phyloP scores from a whole-genome alignment of 768 basidiomycete species.

The Tulasnella sp. region DNA sequence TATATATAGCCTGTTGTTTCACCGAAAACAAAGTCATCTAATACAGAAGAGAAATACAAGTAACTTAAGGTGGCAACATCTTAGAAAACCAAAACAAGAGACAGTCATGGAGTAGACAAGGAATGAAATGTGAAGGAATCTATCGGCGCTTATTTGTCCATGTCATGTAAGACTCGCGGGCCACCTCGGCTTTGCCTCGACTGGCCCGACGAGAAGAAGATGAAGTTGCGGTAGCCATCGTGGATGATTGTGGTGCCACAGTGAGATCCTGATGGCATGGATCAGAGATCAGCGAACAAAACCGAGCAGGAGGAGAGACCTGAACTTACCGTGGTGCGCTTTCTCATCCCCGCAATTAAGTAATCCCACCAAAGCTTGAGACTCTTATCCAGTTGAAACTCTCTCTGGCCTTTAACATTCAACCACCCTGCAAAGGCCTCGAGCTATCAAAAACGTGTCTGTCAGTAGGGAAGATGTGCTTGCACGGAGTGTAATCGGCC shows the following conservation, averaged over 20 bases:
- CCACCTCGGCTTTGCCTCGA: conserved; percentile 50
- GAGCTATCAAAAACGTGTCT: conserved; percentile 42
- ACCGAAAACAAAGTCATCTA: no score
- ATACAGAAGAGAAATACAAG: no score
- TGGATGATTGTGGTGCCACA: not conserved
- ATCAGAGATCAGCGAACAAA: not conserved
- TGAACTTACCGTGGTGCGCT: conserved; percentile 56
- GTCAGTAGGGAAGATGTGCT: not conserved
- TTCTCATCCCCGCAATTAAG: conserved; percentile 66
- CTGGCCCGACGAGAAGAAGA: conserved; percentile 48
- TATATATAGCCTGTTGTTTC: no score
- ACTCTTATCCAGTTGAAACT: conserved; percentile 64
- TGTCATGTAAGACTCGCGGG: conserved; percentile 75
- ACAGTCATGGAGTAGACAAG: not conserved
- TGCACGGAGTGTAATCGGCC: conserved; percentile 22
- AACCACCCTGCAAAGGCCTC: conserved; percentile 81
- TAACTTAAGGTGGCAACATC: no score
- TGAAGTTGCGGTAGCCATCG: not conserved
- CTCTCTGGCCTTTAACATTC: conserved; percentile 83
- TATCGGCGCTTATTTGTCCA: conserved; percentile 76
- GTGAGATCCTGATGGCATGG: conserved; percentile 1
- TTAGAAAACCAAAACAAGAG: no score
- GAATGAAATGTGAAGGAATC: conserved; percentile 22
- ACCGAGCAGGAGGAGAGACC: not conserved
- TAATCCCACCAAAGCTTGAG: conserved; percentile 80